phyloP scores from a whole-genome alignment of 192 early-diverging fungal genomes.

The Chytriomyces confervae region DNA sequence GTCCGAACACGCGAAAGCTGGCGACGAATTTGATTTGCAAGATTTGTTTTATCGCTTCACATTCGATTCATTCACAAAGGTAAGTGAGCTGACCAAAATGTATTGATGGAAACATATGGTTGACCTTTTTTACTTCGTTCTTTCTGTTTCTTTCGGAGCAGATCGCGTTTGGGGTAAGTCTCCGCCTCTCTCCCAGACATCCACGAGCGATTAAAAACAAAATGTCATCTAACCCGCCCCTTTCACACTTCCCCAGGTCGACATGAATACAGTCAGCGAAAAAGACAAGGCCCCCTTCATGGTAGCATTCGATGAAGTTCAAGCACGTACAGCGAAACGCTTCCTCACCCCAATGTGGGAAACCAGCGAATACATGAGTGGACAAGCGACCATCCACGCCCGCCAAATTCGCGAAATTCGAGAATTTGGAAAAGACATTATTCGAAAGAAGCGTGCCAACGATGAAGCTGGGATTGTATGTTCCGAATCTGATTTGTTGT shows the following conservation, averaged over 20 bases:
- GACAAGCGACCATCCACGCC: not conserved
- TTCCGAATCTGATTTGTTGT: conserved; percentile 24
- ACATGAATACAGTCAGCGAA: conserved; percentile 8
- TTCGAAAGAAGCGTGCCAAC: conserved; percentile 19
- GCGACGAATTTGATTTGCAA: conserved; percentile 21
- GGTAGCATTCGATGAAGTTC: conserved; percentile 43
- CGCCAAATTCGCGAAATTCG: conserved; percentile 29
- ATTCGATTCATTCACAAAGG: conserved; percentile 45
- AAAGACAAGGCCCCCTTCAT: conserved; percentile 35
- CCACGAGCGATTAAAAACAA: not conserved
- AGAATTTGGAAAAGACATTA: conserved; percentile 30
- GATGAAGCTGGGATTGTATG: not conserved
- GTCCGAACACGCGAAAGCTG: conserved; percentile 28
- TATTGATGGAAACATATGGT: conserved; percentile 32
- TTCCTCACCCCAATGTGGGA: conserved; percentile 42
- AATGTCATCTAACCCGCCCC: not conserved
- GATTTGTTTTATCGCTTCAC: conserved; percentile 30
- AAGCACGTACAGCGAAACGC: conserved; percentile 25
- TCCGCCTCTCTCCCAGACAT: no score
- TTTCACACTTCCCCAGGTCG: conserved; percentile 2
- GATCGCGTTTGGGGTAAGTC: no score
- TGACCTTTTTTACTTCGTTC: no score
- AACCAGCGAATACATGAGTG: conserved; percentile 20
- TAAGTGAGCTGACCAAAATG: conserved; percentile 49
- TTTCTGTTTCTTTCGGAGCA: no score